Percentiles rank a stretch among this genome's conserved stretches.
Evolutionary conservation across 2,329 filamentous ascomycete species (phyloP).

Genomic region (Xylariales sp.): DNA sequence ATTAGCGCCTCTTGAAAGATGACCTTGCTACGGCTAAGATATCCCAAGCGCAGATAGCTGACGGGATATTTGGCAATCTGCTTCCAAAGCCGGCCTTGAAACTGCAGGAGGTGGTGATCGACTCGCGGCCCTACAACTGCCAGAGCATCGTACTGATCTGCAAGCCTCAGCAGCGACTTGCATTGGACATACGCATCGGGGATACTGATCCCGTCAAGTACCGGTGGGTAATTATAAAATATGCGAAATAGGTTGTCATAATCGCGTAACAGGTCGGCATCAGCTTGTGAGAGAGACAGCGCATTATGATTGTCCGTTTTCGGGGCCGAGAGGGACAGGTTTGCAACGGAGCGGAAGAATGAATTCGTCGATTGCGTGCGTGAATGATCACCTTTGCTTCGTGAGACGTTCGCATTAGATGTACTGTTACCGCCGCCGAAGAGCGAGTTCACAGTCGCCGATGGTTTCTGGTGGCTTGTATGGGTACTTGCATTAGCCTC

Average conservation of each 20-base stretch:
- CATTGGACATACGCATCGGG: constrained; percentile 93
- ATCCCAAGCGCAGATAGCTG: constrained; percentile 89
- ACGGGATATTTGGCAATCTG: constrained; percentile 97
- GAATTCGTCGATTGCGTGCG: constrained; percentile 63
- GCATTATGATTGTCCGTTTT: constrained; percentile 59
- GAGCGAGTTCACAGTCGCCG: constrained; percentile 58
- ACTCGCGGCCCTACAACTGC: constrained; percentile 88
- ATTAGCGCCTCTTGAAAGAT: constrained; percentile 90
- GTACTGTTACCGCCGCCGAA: constrained; percentile 67
- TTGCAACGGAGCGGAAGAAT: constrained; percentile 91
- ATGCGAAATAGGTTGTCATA: constrained; percentile 96
- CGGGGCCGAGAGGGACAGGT: constrained; percentile 68
- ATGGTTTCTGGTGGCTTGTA: constrained; percentile 32
- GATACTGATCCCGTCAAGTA: constrained; percentile 87
- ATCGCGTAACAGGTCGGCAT: constrained; percentile 84
- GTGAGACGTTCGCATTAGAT: constrained; percentile 47
- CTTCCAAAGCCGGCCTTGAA: constrained; percentile 91
- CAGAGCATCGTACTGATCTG: constrained; percentile 95
- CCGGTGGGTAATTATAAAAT: constrained; percentile 92
- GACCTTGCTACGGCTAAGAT: constrained; percentile 83
- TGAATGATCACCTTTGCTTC: constrained; percentile 67
- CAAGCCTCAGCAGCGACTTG: constrained; percentile 86
- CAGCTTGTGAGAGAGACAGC: constrained; percentile 65
- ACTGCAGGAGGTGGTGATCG: constrained; percentile 93
- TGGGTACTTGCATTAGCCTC: constrained; percentile 58